phyloP scores from a whole-genome alignment of 129 eudicot genomes.

The Tagetes patula region DNA sequence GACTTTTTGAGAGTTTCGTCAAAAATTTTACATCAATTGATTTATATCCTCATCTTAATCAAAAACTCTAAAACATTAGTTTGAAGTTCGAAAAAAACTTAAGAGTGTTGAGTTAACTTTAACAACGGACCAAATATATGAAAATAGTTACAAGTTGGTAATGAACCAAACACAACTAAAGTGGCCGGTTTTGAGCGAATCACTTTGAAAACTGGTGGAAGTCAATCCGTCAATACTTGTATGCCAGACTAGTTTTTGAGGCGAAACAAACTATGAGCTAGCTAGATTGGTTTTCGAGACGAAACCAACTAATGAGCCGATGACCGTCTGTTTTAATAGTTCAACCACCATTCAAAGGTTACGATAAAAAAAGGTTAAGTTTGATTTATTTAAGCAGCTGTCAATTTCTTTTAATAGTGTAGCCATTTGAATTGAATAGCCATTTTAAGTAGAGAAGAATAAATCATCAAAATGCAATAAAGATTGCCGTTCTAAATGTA shows the following conservation, averaged over 20 bases:
- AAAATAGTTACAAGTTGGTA: neutral
- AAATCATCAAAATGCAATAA: neutral
- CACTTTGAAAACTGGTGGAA: neutral
- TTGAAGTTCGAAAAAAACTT: no score
- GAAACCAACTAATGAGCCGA: neutral
- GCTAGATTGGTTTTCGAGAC: neutral
- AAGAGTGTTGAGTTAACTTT: no score
- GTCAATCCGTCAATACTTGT: neutral
- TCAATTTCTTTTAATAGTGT: neutral
- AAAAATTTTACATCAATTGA: no score
- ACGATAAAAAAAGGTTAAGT: neutral
- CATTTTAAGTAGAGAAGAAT: neutral
- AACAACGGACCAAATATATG: no score
- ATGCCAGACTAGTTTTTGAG: no score
- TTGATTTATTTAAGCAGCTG: neutral
- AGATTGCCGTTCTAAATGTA: neutral
- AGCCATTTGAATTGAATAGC: neutral
- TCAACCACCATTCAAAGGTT: neutral
- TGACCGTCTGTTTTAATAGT: neutral
- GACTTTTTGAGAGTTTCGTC: no score
- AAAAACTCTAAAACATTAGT: no score
- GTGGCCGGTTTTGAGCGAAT: neutral
- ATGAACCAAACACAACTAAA: neutral
- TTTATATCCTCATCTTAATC: no score
- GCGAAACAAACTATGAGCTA: no score